Base-by-base conservation (phyloP, 2,329 filamentous ascomycete genomes). In the Pyricularia grisea region DNA sequence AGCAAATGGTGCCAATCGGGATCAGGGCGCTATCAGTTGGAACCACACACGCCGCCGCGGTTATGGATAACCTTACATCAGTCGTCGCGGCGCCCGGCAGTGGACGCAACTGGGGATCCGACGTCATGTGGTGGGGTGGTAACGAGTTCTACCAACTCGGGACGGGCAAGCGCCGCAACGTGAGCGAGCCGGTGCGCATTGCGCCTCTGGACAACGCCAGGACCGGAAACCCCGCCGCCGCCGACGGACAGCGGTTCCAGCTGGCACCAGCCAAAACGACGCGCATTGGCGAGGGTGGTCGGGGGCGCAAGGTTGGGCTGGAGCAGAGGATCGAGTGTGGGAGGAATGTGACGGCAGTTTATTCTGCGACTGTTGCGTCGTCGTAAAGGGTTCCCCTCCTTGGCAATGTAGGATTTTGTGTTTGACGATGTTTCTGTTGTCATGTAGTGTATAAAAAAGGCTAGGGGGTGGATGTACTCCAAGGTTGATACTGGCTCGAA, bases 141-240 rank as follows among this genome's bases (percentile, higher is more conserved):
- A 99, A 98, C 75, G 94, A 98, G 80, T 87, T 90, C 77, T 97
- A 91, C 78, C 95, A 99, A 79, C 86, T 99, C 30, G 95, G 95
- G 14, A 97, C 91, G 0, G 94, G 95, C 31, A 96, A 91, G 82
- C 83, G 94, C 71, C 95, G 88, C 75, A 98, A 98, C 75, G 76
- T 91, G 11, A 87, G 87, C 68, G 84, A 85, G 14, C 95, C 95
- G 1, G 84, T 85, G 1, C 94, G 97, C 76, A 93, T 97, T 68
- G 87, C 88, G 36, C 90, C 92, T 17, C 78, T 94, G 61, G 93
- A 97, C 64, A 42, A 14, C 50, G 85, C 83, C 0, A 90, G 90
- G 73, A 84, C 84, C 70, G 83, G 86, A 74, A 84, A 86, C 71
- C 84, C 86, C 10, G 85, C 88, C 68, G 85, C 75, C 42, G 78